These are phyloP conservation scores for Xylariaceae sp. DNA, from an alignment of 2,329 filamentous ascomycete genomes.

Conservation along the genomic window DNA sequence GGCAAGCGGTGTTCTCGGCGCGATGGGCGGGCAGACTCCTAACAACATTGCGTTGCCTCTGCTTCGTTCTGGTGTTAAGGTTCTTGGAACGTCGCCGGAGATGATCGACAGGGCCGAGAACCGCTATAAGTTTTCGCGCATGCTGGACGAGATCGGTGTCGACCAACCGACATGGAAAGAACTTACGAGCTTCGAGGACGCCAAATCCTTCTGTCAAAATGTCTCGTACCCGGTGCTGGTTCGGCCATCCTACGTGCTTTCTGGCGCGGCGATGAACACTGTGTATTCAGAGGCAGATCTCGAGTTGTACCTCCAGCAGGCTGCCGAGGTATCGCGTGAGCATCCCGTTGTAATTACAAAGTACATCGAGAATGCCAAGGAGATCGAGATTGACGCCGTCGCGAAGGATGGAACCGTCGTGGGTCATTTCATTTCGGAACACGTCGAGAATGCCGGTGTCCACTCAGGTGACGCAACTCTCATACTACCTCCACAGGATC, in stretches of 20 bases:
- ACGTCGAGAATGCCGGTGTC: conserved; percentile 97
- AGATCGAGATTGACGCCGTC: conserved; percentile 99
- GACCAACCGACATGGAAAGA: conserved; percentile 99
- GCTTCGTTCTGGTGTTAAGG: conserved; percentile 85
- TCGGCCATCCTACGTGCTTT: conserved; percentile 93
- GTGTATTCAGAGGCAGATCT: conserved; percentile 96
- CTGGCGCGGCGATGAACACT: conserved; percentile 98
- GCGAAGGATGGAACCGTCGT: conserved; percentile 87
- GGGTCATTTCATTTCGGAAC: conserved; percentile 96
- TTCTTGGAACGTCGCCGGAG: conserved; percentile 93
- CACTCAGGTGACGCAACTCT: conserved; percentile 97
- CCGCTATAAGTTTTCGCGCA: conserved; percentile 96
- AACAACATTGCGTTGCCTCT: conserved; percentile 96
- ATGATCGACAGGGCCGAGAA: conserved; percentile 99
- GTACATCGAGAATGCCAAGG: conserved; percentile 99
- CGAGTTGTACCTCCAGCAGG: conserved; percentile 85
- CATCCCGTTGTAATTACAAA: conserved; percentile 99
- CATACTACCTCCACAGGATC: conserved; percentile 91
- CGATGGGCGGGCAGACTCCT: conserved; percentile 95
- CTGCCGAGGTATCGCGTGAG: conserved; percentile 88
- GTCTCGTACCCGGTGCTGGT: conserved; percentile 94
- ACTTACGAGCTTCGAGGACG: conserved; percentile 91
- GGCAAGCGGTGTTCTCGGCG: conserved; percentile 83
- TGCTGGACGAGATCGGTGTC: conserved; percentile 91
- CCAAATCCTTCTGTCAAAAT: conserved; percentile 80